Base-by-base conservation (phyloP, 441 rosid genomes). In the Theobroma grandiflorum region DNA sequence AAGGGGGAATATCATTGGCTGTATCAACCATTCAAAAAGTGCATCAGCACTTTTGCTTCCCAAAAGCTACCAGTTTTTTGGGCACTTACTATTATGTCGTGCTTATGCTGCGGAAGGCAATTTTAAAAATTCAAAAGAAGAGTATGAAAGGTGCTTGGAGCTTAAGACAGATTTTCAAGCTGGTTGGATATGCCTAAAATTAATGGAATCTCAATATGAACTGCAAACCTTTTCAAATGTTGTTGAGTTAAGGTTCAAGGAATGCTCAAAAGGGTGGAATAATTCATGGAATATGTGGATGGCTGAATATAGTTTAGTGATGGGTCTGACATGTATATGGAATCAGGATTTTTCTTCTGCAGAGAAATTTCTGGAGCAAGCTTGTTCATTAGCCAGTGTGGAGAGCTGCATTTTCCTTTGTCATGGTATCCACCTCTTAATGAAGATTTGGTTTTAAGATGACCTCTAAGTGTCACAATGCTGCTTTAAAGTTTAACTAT, bases 151-250 rank as follows among this genome's bases (percentile, higher is more conserved):
- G 80, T 97, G 99, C 86, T 75, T 97, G 87, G 90, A 89, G 80
- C 92, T 95, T 53, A 92, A 91, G 89, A 92, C 99, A 72, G 91
- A 90, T 84, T 89, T 84, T 85, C 87, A 77, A 65, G 89, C 93
- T 47, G 97, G 98, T 69, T 94, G 95, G 99, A 70, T 91, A 77
- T 87, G 95, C 86, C 91, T 97, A 49, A 94, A 93, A 85, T 82
- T 92, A 74, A 63, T 94, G 80, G 99, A 92, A 90, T 82, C 87
- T 81, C 96, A 83, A 80, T 91, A 89, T 84, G 83, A 82, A 62
- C 76, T 92, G 79, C 89, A 85, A 77, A 64, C 73, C 78, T 93
- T 86, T 84, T 72, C 86, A 43, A 90, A 85, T 84, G 61, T 85
- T 81, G 75, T 88, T 45, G 93, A 89, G 81, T 85, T 81, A 81